These are phyloP conservation scores for Fusarium torulosum DNA, from an alignment of 2,329 filamentous ascomycete species.

Conservation along the genomic window DNA sequence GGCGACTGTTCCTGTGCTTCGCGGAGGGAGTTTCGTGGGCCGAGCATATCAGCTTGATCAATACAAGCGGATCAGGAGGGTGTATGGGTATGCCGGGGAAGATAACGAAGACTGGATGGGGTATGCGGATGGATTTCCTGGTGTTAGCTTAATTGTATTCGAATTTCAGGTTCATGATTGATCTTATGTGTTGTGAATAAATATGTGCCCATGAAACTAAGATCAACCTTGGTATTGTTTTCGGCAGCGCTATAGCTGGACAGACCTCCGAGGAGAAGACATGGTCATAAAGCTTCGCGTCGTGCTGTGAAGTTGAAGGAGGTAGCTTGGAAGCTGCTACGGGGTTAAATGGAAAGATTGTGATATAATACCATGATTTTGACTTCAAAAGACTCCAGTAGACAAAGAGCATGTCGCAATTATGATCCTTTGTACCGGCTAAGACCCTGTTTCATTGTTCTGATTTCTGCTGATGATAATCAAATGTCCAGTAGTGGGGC, in stretches of 20 bases:
- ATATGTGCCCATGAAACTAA: no score
- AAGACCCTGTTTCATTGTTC: neutral
- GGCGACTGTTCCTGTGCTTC: conserved; percentile 26
- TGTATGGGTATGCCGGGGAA: conserved; percentile 27
- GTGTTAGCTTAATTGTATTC: conserved; percentile 43
- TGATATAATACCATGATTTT: neutral
- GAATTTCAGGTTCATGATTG: conserved; percentile 28
- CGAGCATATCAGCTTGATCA: conserved; percentile 31
- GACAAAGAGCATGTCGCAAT: neutral
- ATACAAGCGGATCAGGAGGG: conserved; percentile 28
- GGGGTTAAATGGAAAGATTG: neutral
- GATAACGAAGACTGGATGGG: conserved; percentile 31
- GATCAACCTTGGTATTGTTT: no score
- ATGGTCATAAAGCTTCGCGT: neutral
- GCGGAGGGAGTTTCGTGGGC: conserved; percentile 35
- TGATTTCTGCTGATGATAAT: conserved; percentile 20
- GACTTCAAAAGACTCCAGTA: neutral
- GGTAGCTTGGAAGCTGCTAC: no score
- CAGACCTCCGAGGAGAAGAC: neutral
- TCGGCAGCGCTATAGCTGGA: neutral
- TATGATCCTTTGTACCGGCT: neutral
- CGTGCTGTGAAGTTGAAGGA: neutral
- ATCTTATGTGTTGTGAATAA: neutral
- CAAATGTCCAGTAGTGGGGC: conserved; percentile 34
- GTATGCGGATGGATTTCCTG: conserved; percentile 35